A percentile compares a stretch with the other conserved stretches of the same genome.
Evolutionary conservation across 2,329 filamentous ascomycete genomes (phyloP).

Genomic region (Botrytis fabae): DNA sequence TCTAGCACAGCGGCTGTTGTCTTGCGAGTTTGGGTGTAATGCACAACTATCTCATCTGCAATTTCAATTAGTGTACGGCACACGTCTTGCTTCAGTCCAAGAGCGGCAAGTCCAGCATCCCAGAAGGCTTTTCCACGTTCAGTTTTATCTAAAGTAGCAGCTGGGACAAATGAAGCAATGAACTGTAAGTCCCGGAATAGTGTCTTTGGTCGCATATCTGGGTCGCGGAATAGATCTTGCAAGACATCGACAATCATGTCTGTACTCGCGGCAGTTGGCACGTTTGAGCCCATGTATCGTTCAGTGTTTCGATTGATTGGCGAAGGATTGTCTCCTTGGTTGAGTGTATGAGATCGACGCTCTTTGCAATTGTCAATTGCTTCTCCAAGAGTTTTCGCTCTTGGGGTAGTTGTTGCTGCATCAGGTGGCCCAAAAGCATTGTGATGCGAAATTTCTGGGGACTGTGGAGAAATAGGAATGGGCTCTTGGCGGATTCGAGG

Average conservation of each 20-base stretch:
- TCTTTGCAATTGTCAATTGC: slow-evolving; percentile 71
- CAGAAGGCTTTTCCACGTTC: slow-evolving; percentile 74
- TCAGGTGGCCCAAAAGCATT: slow-evolving; percentile 38
- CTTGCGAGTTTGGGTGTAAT: slow-evolving; percentile 65
- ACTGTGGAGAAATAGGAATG: slow-evolving; percentile 49
- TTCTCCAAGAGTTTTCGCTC: slow-evolving; percentile 58
- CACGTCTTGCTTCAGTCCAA: slow-evolving; percentile 81
- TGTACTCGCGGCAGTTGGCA: slow-evolving; percentile 41
- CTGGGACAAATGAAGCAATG: slow-evolving; percentile 65
- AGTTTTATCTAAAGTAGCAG: slow-evolving; percentile 59
- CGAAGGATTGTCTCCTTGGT: slow-evolving; percentile 56
- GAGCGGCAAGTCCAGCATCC: slow-evolving; percentile 81
- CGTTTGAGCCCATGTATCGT: slow-evolving; percentile 62
- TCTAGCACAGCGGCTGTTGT: slow-evolving; percentile 32
- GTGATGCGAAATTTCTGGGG: slow-evolving; percentile 51
- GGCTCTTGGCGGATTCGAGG: slow-evolving; percentile 36
- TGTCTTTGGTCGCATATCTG: slow-evolving; percentile 72
- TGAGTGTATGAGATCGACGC: slow-evolving; percentile 60
- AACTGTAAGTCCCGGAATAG: slow-evolving; percentile 81
- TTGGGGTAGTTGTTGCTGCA: slow-evolving; percentile 35
- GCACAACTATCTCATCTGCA: slow-evolving; percentile 65
- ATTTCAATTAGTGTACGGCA: slow-evolving; percentile 70
- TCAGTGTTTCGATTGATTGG: slow-evolving; percentile 74
- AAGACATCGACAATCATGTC: slow-evolving; percentile 64
- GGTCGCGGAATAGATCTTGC: slow-evolving; percentile 65